Percentiles rank a stretch among this genome's conserved stretches.
Evolutionary conservation across 225 moss, liverwort and hornwort species (phyloP).

Genomic region (Pleurozium schreberi): DNA sequence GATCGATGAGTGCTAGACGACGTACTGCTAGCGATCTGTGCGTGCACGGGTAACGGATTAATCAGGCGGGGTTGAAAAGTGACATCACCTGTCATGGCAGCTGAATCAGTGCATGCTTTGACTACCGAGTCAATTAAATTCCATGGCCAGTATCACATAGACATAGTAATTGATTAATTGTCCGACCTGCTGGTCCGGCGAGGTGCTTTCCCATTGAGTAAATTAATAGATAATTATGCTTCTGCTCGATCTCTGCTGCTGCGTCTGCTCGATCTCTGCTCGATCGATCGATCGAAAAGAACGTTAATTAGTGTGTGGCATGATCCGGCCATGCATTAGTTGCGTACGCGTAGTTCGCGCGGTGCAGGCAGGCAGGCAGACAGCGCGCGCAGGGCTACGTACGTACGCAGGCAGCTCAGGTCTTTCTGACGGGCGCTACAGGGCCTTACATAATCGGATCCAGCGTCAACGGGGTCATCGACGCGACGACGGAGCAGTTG

Average conservation of each 20-base stretch:
- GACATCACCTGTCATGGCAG: background rate
- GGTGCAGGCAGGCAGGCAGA: background rate
- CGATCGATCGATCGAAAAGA: background rate
- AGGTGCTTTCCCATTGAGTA: background rate
- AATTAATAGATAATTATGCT: background rate
- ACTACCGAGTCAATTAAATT: background rate
- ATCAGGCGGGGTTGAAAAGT: background rate
- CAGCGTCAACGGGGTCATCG: constrained; percentile 3
- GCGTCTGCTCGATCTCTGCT: background rate
- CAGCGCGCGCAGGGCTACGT: too few relatives aligned
- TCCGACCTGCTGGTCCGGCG: background rate
- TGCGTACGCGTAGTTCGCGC: background rate
- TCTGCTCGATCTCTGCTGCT: background rate
- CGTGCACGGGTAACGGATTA: background rate
- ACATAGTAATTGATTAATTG: background rate
- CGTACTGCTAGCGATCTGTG: background rate
- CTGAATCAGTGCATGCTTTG: background rate
- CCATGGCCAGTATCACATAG: background rate
- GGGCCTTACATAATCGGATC: background rate
- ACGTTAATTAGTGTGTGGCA: background rate
- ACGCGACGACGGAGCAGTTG: background rate
- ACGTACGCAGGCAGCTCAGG: too few relatives aligned
- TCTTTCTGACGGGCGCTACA: background rate
- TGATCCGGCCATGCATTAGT: background rate
- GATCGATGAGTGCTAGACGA: background rate